A percentile compares a stretch with the other conserved stretches of the same genome.
phyloP scores from a whole-genome alignment of 306 rosid genomes.

The Dalbergia cochinchinensis region DNA sequence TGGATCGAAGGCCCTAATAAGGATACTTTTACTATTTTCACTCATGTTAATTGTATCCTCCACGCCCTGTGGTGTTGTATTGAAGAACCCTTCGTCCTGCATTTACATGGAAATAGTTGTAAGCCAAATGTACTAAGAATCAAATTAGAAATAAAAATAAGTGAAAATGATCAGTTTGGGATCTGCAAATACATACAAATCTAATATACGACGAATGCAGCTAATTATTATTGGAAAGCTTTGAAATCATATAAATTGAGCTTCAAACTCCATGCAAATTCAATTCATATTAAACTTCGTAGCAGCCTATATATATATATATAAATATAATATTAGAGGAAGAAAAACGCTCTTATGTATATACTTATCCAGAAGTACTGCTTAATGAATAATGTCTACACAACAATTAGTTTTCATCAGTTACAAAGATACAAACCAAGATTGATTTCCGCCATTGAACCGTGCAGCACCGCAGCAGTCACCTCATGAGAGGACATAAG shows the following conservation, averaged over 20 bases:
- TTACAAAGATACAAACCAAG: conserved; percentile 2
- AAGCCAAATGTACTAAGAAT: background rate
- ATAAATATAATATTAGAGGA: too few relatives aligned
- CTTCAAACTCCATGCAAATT: background rate
- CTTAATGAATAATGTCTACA: too few relatives aligned
- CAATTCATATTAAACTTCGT: too few relatives aligned
- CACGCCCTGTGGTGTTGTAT: conserved; percentile 38
- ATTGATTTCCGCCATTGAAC: background rate
- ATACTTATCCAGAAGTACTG: too few relatives aligned
- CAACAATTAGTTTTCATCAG: background rate
- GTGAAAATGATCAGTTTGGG: background rate
- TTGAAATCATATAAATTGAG: background rate
- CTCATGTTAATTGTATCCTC: conserved; percentile 25
- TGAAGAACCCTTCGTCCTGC: conserved; percentile 40
- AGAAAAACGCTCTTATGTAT: too few relatives aligned
- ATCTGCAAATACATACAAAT: background rate
- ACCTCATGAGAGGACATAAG: background rate
- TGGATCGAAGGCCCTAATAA: background rate
- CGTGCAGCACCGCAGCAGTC: background rate
- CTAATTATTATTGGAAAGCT: too few relatives aligned
- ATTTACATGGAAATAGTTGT: background rate
- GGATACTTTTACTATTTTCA: background rate
- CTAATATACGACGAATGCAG: too few relatives aligned
- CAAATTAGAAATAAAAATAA: background rate
- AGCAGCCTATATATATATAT: background rate